A percentile compares a stretch with the other conserved stretches of the same genome.
Evolutionary conservation across 2,329 filamentous ascomycete genomes (phyloP).

Genomic region (Claviceps lovelessii): DNA sequence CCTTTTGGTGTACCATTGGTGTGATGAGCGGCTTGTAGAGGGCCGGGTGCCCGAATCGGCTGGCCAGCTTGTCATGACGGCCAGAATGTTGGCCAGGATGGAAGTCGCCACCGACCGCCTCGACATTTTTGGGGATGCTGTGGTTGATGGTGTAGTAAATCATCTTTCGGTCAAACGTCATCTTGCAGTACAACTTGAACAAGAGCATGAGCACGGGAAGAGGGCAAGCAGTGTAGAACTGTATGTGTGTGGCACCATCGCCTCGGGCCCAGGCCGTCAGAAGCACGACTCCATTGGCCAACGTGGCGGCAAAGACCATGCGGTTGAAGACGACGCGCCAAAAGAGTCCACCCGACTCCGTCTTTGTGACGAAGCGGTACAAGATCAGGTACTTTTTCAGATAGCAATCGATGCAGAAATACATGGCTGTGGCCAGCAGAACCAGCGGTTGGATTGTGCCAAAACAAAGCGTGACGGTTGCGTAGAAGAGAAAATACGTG

Average conservation of each 20-base stretch:
- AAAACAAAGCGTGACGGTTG: conserved; percentile 77
- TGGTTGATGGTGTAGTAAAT: conserved; percentile 64
- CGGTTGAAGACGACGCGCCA: conserved; percentile 90
- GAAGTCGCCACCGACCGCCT: conserved; percentile 32
- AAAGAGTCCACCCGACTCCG: conserved; percentile 82
- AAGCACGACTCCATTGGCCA: conserved; percentile 67
- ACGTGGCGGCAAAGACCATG: conserved; percentile 65
- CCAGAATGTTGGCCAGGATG: conserved; percentile 16
- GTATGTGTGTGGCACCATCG: conserved; percentile 39
- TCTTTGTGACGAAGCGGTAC: conserved; percentile 94
- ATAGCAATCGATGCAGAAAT: conserved; percentile 75
- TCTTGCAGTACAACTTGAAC: conserved; percentile 78
- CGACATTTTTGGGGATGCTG: conserved; percentile 29
- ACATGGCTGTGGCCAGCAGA: conserved; percentile 71
- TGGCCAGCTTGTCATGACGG: conserved; percentile 55
- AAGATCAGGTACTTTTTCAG: conserved; percentile 91
- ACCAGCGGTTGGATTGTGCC: conserved; percentile 76
- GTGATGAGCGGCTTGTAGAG: conserved; percentile 81
- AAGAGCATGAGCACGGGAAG: conserved; percentile 62
- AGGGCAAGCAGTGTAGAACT: conserved; percentile 57
- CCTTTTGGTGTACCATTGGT: conserved; percentile 88
- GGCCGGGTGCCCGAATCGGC: conserved; percentile 78
- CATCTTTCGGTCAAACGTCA: conserved; percentile 62
- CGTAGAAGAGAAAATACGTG: conserved; percentile 94
- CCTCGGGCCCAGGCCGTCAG: conserved; percentile 60